phyloP scores from a whole-genome alignment of 371 early-diverging fungal species.

The Blastocladiella emersonii region DNA sequence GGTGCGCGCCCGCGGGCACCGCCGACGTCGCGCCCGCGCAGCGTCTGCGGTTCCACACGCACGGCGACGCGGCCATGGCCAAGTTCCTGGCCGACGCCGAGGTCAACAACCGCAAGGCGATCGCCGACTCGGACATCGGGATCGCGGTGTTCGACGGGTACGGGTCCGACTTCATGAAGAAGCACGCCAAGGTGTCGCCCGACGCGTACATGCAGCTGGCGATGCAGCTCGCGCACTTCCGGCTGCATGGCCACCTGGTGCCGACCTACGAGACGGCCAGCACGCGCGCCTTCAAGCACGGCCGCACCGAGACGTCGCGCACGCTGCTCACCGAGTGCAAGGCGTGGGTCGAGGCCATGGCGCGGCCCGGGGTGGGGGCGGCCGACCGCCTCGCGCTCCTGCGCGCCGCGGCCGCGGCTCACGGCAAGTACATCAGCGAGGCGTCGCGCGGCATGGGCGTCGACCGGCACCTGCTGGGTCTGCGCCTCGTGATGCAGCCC shows the following conservation, averaged over 20 bases:
- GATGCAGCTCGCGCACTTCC: conserved; percentile 66
- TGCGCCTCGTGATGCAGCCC: conserved; percentile 32
- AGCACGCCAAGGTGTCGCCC: conserved; percentile 46
- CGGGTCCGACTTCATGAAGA: conserved; percentile 48
- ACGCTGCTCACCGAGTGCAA: conserved; percentile 47
- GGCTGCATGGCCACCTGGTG: conserved; percentile 41
- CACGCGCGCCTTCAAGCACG: conserved; percentile 60
- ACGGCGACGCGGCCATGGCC: conserved; percentile 24
- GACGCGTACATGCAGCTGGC: conserved; percentile 83
- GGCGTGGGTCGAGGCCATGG: conserved; percentile 50
- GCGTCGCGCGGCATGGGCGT: conserved; percentile 60
- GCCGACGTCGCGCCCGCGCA: conserved; percentile 11
- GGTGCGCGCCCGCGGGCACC: conserved; percentile 10
- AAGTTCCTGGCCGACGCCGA: conserved; percentile 40
- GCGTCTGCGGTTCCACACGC: conserved; percentile 26
- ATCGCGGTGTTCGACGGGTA: conserved; percentile 47
- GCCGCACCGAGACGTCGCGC: conserved; percentile 77
- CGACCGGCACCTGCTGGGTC: conserved; percentile 72
- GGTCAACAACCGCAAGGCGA: conserved; percentile 26
- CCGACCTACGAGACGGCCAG: conserved; percentile 73
- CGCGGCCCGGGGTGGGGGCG: background rate
- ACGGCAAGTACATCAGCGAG: conserved; percentile 44
- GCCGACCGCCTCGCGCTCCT: conserved; percentile 41
- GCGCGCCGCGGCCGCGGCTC: conserved; percentile 43
- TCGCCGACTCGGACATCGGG: conserved; percentile 44